These are phyloP conservation scores for Clarireedia homoeocarpa DNA, from an alignment of 2,329 filamentous ascomycete genomes.

Conservation along the genomic window DNA sequence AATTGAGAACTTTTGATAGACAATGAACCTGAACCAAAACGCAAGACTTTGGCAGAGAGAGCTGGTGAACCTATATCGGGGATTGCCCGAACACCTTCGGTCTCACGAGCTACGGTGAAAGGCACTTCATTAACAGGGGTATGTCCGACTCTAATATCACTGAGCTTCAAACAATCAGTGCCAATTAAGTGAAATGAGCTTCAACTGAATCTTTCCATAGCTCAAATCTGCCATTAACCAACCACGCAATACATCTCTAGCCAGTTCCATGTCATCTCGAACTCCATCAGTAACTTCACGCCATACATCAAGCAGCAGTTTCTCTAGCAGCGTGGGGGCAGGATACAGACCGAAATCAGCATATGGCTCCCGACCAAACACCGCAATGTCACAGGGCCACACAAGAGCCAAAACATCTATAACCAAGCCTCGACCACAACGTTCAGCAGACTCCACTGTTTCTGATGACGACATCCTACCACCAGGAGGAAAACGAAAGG, in stretches of 20 bases:
- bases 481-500: conserved; percentile 39
- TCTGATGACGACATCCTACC: conserved; percentile 26
- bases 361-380: conserved; percentile 38
- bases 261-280: conserved; percentile 35
- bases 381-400: conserved; percentile 41
- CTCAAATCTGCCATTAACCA: background rate
- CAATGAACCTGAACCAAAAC: conserved; percentile 49
- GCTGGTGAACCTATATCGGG: conserved; percentile 41
- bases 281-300: conserved; percentile 35
- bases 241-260: conserved; percentile 26
- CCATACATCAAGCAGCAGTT: conserved; percentile 39
- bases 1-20: conserved; percentile 31
- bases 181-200: no score
- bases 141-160: conserved; percentile 8
- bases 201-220: background rate
- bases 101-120: conserved; percentile 32
- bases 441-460: conserved; percentile 30
- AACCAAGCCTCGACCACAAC: conserved; percentile 36
- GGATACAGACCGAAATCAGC: conserved; percentile 39
- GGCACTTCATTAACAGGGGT: conserved; percentile 22
- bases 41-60: conserved; percentile 49
- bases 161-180: background rate
- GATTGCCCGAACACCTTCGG: conserved; percentile 34
- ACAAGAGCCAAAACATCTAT: conserved; percentile 36
- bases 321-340: conserved; percentile 50